Base-by-base conservation (phyloP, 352 stramenopile genomes). In the Phytophthora crassamura region DNA sequence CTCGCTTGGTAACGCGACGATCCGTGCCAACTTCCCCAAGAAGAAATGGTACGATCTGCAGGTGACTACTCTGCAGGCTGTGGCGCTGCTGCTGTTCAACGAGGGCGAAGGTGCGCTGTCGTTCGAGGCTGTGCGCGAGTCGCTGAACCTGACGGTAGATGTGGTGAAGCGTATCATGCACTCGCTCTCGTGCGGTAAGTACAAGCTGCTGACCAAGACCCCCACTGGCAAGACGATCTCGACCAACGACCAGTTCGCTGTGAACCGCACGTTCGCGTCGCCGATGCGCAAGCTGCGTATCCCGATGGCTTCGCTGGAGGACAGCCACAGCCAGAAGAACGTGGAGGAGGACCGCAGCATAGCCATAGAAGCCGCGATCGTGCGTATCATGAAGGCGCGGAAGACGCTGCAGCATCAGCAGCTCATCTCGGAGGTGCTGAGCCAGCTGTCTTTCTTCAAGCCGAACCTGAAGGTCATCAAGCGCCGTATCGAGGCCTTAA, bases 311-410 rank as follows among this genome's bases (percentile, higher is more conserved):
- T 98, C 93, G 25, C 79, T 99, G 42, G 98, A 99, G 56, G 93
- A 99, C 71, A 98, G 91, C 56, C 93, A 99, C 84, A 99, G 98
- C 72, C 97, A 98, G 45, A 99, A 99, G 80, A 88, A 97, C 46
- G 96, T 99, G 5, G 95, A 99, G 73, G 97, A 99, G 71, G 90
- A 98, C 59, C 83, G 92, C 38, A 92, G 91, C 60, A 98, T 99
- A 80, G 97, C 97, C 16, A 99, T 99, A 73, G 98, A 99, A 85
- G 98, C 98, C 36, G 97, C 97, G 11, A 99, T 99, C 69, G 98
- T 99, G 39, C 94, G 98, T 75, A 99, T 99, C 81, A 99, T 99
- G 98, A 99, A 99, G 83, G 96, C 96, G 16, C 82, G 96, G 59
- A 99, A 99, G 79, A 98, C 94, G 32, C 80, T 99, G 54, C 84